phyloP scores from a whole-genome alignment of 208 protist genomes.

The Acanthamoeba healyi region DNA sequence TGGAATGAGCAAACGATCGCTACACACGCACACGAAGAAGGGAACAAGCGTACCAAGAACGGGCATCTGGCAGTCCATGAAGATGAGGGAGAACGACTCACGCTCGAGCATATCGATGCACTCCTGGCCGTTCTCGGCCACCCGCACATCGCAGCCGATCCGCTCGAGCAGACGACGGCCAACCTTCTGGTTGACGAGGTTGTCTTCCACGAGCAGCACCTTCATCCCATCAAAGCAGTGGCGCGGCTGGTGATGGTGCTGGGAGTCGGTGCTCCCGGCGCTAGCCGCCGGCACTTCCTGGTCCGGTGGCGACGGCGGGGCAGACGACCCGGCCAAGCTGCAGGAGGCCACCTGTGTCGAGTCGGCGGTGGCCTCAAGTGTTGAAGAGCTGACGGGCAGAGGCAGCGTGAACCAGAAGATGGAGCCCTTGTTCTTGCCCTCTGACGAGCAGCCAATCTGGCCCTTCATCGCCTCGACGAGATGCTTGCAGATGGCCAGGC shows the following conservation, averaged over 20 bases:
- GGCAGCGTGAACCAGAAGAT: conserved; percentile 81
- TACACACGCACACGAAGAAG: neutral
- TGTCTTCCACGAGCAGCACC: conserved; percentile 60
- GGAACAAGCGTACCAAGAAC: neutral
- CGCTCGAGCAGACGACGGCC: conserved; percentile 24
- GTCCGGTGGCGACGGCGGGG: too few species aligned
- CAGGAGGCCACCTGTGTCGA: neutral
- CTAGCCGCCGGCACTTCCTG: neutral
- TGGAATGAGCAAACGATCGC: too few species aligned
- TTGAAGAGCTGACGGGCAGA: neutral
- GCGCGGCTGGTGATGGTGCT: neutral
- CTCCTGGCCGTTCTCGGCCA: conserved; percentile 65
- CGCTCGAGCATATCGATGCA: conserved; percentile 17
- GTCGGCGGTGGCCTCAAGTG: neutral
- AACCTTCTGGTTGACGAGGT: conserved; percentile 65
- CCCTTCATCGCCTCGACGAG: conserved; percentile 78
- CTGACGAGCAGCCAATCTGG: conserved; percentile 76
- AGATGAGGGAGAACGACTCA: conserved; percentile 22
- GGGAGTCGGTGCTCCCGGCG: neutral
- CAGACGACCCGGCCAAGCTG: neutral
- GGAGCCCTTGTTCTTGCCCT: conserved; percentile 46
- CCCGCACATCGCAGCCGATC: conserved; percentile 37
- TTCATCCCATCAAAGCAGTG: neutral
- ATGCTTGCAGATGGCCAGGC: conserved; percentile 77
- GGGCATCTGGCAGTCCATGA: conserved; percentile 72